Base-by-base conservation (phyloP, 768 basidiomycete species). In the Daedaleopsis nitida region DNA sequence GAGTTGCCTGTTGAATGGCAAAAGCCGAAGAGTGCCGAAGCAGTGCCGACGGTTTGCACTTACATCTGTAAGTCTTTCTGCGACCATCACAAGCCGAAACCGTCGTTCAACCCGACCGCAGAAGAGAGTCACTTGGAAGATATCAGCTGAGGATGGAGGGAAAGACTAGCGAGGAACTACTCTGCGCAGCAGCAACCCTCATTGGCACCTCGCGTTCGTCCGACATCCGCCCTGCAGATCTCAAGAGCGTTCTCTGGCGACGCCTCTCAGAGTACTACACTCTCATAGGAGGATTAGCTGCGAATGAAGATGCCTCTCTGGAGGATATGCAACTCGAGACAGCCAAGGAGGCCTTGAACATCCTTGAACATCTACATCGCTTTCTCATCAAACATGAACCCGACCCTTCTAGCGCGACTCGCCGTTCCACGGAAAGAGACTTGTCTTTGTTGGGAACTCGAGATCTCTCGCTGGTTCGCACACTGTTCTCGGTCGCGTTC, bases 401-500 rank as follows among this genome's bases (percentile, higher is more conserved):
- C 14, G 14, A n/a, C 16, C 1, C 24, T 13, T 42, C 48, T n/a
- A 24, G n/a, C 34, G 23, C 12, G 17, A 42, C 17, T 2, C 37
- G 9, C 23, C 38, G 27, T 32, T 14, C 13, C 42, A 10, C 23
- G 35, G 34, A 50, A 43, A 34, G 43, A 17, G 45, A 68, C 7
- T 59, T 54, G 39, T 78, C 80, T 35, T 68, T 76, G 13, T 75
- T 93, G 58, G 91, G 90, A 0, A 82, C 86, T 1, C 82, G 88
- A 53, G 91, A 94, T 72, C 70, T 92, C 34, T 73, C 77, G 6
- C 75, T 83, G 60, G 70, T 93, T 1, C 81, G 86, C 23, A 87
- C 86, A 0, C 77, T 92, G 34, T 69, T 90, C 16, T 83, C 88
- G 14, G 80, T 93, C 60, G 70, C 82, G 27, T 89, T 93, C 69